Conservation (phyloP, 805 yeast genomes). For the Metschnikowia chrysomelidarum region DNA sequence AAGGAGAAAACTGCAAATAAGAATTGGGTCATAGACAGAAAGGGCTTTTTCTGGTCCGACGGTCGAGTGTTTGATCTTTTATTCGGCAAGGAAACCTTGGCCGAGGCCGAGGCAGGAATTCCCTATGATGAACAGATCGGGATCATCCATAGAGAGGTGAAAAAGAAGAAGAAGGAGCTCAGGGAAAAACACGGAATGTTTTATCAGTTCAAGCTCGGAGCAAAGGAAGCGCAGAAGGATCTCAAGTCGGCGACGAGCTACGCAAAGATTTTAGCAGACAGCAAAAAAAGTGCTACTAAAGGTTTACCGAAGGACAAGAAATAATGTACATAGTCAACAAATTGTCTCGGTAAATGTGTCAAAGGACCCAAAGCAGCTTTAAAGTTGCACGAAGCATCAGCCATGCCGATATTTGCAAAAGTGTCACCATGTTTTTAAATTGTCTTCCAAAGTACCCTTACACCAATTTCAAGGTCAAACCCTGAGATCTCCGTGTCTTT, state of each 20-base stretch:
- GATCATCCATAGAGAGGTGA: conserved; percentile 45
- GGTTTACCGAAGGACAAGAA: conserved; percentile 16
- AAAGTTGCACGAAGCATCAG: too few relatives aligned
- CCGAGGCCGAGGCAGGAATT: conserved; percentile 70
- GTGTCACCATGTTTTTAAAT: too few relatives aligned
- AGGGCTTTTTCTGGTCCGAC: conserved; percentile 92
- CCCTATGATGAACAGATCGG: conserved; percentile 60
- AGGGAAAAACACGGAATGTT: conserved; percentile 57
- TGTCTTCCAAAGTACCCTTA: too few relatives aligned
- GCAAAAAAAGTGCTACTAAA: conserved; percentile 10
- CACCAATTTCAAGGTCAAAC: too few relatives aligned
- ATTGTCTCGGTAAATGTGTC: too few relatives aligned
- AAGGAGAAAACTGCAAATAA: conserved; percentile 49
- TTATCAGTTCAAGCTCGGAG: conserved; percentile 51
- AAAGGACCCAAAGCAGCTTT: too few relatives aligned
- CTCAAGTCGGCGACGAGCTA: conserved; percentile 23
- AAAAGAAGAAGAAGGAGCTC: conserved; percentile 49
- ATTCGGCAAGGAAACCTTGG: conserved; percentile 78
- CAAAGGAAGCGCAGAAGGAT: conserved; percentile 32
- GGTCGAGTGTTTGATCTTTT: conserved; percentile 79
- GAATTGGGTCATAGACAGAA: conserved; percentile 80
- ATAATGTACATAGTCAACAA: conserved; percentile 10
- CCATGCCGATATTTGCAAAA: too few relatives aligned
- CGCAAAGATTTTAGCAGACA: conserved; percentile 17
- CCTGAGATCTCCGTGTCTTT: too few relatives aligned